Percentiles rank a stretch among this genome's conserved stretches.
These are phyloP conservation scores for Paracorniculantispora psalliotae DNA, from an alignment of 2,329 filamentous ascomycete genomes.

Conservation along the genomic window DNA sequence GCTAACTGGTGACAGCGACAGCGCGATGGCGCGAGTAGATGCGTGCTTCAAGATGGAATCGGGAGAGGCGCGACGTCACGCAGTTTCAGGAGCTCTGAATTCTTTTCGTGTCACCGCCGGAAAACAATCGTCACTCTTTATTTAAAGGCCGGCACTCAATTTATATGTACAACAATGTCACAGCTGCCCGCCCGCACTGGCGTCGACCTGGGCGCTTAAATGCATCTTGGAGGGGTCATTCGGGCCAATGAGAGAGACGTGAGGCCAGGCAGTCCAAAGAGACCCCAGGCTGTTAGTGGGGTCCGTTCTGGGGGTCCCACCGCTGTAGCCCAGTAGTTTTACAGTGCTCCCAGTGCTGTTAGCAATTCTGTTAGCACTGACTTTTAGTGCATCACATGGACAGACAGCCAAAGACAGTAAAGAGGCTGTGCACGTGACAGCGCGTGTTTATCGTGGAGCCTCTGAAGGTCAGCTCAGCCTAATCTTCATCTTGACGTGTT, in stretches of 20 bases:
- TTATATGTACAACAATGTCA: background rate
- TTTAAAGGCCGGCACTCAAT: constrained; percentile 16
- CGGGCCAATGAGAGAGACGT: constrained; percentile 16
- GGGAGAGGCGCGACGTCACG: background rate
- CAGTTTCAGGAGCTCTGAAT: background rate
- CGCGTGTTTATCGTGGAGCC: constrained; percentile 10
- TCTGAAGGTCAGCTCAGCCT: background rate
- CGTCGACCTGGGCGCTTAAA: constrained; percentile 28
- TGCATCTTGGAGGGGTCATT: constrained; percentile 15
- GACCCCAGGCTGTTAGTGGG: background rate
- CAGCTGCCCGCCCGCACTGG: constrained; percentile 14
- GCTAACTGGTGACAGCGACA: background rate
- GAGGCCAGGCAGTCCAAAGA: background rate
- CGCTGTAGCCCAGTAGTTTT: too few species aligned
- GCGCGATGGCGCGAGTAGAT: background rate
- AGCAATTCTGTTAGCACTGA: too few species aligned
- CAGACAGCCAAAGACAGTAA: too few species aligned
- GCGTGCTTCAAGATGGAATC: background rate
- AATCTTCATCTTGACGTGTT: background rate
- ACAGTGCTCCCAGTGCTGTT: too few species aligned
- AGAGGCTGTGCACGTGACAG: constrained; percentile 7
- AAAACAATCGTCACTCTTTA: constrained; percentile 7
- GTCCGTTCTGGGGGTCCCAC: background rate
- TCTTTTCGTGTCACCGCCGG: background rate
- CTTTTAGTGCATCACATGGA: background rate